Evolutionary conservation across 2,329 filamentous ascomycete species (phyloP).

Genomic region (Ophiocordyceps camponoti-leonardi): DNA sequence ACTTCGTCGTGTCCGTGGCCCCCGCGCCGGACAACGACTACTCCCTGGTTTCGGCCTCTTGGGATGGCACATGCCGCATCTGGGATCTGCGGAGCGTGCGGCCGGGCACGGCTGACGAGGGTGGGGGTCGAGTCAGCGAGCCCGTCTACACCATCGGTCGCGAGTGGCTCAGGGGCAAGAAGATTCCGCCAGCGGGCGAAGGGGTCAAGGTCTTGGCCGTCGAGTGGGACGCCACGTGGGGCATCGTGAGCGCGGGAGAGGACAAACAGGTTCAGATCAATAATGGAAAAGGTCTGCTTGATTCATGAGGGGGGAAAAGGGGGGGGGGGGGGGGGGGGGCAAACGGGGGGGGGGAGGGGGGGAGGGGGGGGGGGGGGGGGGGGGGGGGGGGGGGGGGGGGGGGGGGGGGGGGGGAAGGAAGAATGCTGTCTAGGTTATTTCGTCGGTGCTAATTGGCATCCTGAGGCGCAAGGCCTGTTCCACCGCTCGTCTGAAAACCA

Average conservation of each 20-base stretch:
- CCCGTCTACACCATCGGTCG: slow-evolving; percentile 59
- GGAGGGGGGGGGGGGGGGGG: slow-evolving; percentile 2
- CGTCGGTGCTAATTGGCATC: background rate
- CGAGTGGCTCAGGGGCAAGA: slow-evolving; percentile 50
- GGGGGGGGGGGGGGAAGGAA: slow-evolving; percentile 2
- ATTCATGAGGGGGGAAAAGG: slow-evolving; percentile 10
- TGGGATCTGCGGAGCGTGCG: slow-evolving; percentile 76
- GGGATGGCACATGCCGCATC: slow-evolving; percentile 82
- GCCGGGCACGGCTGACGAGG: slow-evolving; percentile 39
- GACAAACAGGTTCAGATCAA: slow-evolving; percentile 94
- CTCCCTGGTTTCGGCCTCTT: slow-evolving; percentile 73
- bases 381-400: slow-evolving; percentile 2
- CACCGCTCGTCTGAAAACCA: slow-evolving; percentile 1
- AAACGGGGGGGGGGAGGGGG: slow-evolving; percentile 3
- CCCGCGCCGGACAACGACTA: slow-evolving; percentile 50
- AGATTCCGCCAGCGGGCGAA: slow-evolving; percentile 53
- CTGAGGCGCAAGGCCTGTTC: background rate
- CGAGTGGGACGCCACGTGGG: slow-evolving; percentile 68
- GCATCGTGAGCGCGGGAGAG: slow-evolving; percentile 82
- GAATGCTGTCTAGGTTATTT: background rate
- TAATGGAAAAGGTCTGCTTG: slow-evolving; percentile 37
- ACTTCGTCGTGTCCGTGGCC: slow-evolving; percentile 40
- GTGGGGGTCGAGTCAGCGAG: slow-evolving; percentile 50
- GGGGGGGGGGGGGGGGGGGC: no score
- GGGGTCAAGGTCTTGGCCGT: slow-evolving; percentile 84